Conservation (phyloP, 2,329 filamentous ascomycete species). For the Aureobasidium musti region DNA sequence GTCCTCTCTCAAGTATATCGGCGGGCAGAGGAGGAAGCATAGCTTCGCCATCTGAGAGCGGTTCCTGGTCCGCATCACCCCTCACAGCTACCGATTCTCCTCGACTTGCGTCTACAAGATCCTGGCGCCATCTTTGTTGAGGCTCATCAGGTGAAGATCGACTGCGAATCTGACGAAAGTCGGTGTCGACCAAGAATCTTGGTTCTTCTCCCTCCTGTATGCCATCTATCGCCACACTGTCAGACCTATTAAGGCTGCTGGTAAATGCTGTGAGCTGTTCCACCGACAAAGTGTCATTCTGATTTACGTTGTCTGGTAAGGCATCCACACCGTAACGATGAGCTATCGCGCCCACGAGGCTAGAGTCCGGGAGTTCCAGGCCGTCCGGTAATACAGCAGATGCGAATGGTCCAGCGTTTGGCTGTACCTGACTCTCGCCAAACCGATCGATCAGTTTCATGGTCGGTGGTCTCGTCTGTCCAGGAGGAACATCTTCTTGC, state of each 20-base stretch:
- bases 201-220: background rate
- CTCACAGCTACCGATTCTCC: background rate
- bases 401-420: slow-evolving; percentile 18
- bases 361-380: background rate
- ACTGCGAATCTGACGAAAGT: background rate
- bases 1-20: slow-evolving; percentile 71
- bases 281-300: background rate
- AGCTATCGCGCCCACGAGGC: background rate
- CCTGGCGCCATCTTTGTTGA: slow-evolving; percentile 70
- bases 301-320: background rate
- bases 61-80: background rate
- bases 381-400: slow-evolving; percentile 29
- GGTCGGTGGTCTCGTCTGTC: slow-evolving; percentile 34
- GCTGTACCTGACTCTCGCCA: slow-evolving; percentile 37
- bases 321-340: slow-evolving; percentile 44
- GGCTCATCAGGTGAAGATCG: background rate
- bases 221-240: slow-evolving; percentile 3
- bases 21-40: slow-evolving; percentile 58
- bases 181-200: slow-evolving; percentile 19
- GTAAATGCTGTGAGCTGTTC: background rate
- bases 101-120: slow-evolving; percentile 30
- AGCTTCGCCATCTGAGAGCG: background rate
- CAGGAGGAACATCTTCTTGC: slow-evolving; percentile 42
- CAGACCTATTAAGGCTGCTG: slow-evolving; percentile 1
- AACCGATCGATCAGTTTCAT: slow-evolving; percentile 42